Conservation (phyloP, 495 filamentous ascomycete species). For the Copromyces sp. region DNA sequence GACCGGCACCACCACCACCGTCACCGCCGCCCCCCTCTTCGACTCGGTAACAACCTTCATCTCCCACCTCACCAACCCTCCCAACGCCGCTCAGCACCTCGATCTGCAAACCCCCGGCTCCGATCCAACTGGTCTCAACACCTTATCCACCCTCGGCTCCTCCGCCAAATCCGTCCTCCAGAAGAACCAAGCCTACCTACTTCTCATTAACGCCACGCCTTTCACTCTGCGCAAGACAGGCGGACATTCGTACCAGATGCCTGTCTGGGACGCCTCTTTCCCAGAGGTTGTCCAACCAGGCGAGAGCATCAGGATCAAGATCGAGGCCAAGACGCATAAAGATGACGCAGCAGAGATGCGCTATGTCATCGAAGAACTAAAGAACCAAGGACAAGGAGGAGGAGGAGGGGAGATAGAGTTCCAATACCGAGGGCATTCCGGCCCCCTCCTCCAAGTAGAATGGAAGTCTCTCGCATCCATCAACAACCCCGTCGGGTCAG, state of each 20-base stretch:
- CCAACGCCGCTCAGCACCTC: neutral
- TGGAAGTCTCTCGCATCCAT: neutral
- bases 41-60: neutral
- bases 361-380: neutral
- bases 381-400: too few species aligned
- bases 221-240: neutral
- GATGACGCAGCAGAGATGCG: neutral
- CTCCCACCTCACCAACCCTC: neutral
- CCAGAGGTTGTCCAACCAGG: neutral
- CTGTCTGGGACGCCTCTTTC: neutral
- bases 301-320: neutral
- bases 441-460: neutral
- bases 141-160: neutral
- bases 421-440: neutral
- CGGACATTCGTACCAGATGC: neutral
- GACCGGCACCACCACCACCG: neutral
- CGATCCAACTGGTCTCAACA: neutral
- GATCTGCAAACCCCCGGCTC: neutral
- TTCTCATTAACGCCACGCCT: constrained; percentile 1
- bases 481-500: neutral
- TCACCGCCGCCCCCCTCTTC: neutral
- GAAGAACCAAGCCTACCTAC: neutral
- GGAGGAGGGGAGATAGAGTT: neutral
- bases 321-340: neutral
- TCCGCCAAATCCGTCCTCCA: neutral